Evolutionary conservation across 2,329 filamentous ascomycete genomes (phyloP), one percentile per base, ranked within the genome.

Genomic region (Biscogniauxia mediterranea): DNA sequence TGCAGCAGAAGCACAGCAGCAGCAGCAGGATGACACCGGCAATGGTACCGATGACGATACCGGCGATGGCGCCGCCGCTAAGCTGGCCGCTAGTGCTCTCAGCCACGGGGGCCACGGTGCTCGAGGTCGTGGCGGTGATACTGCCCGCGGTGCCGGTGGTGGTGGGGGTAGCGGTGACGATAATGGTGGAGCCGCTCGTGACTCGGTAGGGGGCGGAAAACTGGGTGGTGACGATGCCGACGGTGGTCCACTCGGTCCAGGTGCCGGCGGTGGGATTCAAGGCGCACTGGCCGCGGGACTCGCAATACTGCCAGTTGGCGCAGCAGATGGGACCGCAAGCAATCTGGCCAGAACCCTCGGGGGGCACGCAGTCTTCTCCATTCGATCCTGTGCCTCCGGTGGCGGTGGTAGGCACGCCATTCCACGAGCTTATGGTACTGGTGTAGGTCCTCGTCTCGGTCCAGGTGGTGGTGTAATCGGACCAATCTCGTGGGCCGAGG

Each of bases 31-130:
- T 76, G 42, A 92, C 80, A 64, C 89, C 90, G 15, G 83, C 83
- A 55, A 93, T 80, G 11, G 86, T 84, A 64, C 90, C 90, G 59
- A 93, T 88, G 66, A 93, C 90, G 69, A 93, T 93, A 62, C 90
- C 90, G 17, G 91, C 90, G 69, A 93, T 93, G 62, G 89, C 90
- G 57, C 90, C 90, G 52, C 81, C 84, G 69, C 87, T 90, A 58
- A 93, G 81, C 26, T 70, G 67, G 52, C 77, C 74, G 59, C 77
- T 77, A 26, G 77, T 75, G 46, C 70, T 79, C 69, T 23, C 23
- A 23, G 75, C 77, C 53, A 75, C 74, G 38, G 79, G 80, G 19
- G 61, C 76, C 52, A 68, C 78, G 71, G 74, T 76, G 57, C 75
- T 74, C 38, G 79, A 80, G 17, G 60, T 75, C 23, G 75, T 78